phyloP scores from a whole-genome alignment of 1,284 basidiomycete genomes.

The Butyriboletus appendiculatus region DNA sequence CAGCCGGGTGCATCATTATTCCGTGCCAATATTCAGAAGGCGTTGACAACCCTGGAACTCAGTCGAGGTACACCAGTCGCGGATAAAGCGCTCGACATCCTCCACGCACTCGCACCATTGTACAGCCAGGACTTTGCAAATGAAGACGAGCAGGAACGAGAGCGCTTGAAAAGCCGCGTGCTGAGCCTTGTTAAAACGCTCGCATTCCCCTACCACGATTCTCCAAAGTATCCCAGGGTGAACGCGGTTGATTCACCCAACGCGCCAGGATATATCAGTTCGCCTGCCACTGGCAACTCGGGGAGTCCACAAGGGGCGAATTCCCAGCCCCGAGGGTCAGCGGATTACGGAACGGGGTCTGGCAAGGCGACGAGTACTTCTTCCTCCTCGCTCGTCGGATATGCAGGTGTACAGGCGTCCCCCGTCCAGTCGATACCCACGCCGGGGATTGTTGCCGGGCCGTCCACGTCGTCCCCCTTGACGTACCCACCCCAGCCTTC shows the following conservation, averaged over 20 bases:
- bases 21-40: slow-evolving; percentile 70
- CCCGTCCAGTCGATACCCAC: slow-evolving; percentile 25
- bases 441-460: slow-evolving; percentile 20
- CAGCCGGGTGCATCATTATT: slow-evolving; percentile 73
- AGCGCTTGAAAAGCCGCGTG: slow-evolving; percentile 59
- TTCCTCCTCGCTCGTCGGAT: slow-evolving; percentile 31
- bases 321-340: slow-evolving; percentile 27
- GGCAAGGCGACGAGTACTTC: slow-evolving; percentile 16
- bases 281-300: slow-evolving; percentile 39
- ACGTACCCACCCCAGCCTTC: slow-evolving; percentile 27
- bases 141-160: slow-evolving; percentile 49
- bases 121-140: slow-evolving; percentile 61
- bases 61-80: slow-evolving; percentile 62
- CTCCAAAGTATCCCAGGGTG: slow-evolving; percentile 50
- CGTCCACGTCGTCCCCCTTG: slow-evolving; percentile 25
- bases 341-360: slow-evolving; percentile 25
- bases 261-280: slow-evolving; percentile 32
- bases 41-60: slow-evolving; percentile 62
- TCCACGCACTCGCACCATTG: slow-evolving; percentile 66
- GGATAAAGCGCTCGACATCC: slow-evolving; percentile 69
- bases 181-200: slow-evolving; percentile 67
- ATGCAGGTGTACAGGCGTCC: slow-evolving; percentile 25
- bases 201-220: slow-evolving; percentile 78
- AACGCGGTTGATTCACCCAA: slow-evolving; percentile 49
- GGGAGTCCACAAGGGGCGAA: slow-evolving; percentile 31